A percentile compares a stretch with the other conserved stretches of the same genome.
Conservation (phyloP, 306 rosid species). For the Vicia faba region DNA sequence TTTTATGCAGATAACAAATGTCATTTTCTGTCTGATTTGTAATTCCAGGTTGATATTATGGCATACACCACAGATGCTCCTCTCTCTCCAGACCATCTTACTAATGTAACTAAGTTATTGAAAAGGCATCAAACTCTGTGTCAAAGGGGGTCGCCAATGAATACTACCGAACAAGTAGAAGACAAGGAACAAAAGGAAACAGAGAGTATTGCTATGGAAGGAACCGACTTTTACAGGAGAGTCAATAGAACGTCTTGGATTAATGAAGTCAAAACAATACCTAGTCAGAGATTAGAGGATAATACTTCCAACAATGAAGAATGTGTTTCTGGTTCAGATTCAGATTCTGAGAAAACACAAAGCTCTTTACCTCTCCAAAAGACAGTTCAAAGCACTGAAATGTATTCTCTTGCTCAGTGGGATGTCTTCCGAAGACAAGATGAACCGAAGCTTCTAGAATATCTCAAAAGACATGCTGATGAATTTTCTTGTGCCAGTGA, state of each 20-base stretch:
- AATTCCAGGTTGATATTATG: constrained; percentile 84
- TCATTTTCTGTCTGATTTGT: constrained; percentile 35
- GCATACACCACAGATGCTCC: constrained; percentile 74
- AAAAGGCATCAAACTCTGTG: constrained; percentile 68
- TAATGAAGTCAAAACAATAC: constrained; percentile 40
- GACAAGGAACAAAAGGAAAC: constrained; percentile 41
- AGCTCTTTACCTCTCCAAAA: constrained; percentile 33
- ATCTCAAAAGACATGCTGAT: constrained; percentile 65
- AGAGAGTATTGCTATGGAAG: constrained; percentile 47
- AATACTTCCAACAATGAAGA: constrained; percentile 41
- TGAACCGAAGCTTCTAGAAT: constrained; percentile 81
- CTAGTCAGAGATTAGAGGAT: constrained; percentile 42
- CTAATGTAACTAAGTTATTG: constrained; percentile 67
- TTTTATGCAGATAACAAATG: constrained; percentile 26
- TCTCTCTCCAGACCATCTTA: constrained; percentile 71
- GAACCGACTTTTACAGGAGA: constrained; percentile 63
- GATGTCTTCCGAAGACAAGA: constrained; percentile 94
- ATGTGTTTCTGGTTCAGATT: constrained; percentile 42
- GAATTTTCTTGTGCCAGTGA: constrained; percentile 52
- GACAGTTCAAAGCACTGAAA: constrained; percentile 35
- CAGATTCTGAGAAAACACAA: constrained; percentile 39
- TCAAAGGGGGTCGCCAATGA: constrained; percentile 48
- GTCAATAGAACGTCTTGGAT: constrained; percentile 57
- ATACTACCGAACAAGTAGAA: constrained; percentile 46
- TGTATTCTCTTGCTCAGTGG: constrained; percentile 69